phyloP scores from a whole-genome alignment of 345 rosid species.

The Hibiscus tridactylites region DNA sequence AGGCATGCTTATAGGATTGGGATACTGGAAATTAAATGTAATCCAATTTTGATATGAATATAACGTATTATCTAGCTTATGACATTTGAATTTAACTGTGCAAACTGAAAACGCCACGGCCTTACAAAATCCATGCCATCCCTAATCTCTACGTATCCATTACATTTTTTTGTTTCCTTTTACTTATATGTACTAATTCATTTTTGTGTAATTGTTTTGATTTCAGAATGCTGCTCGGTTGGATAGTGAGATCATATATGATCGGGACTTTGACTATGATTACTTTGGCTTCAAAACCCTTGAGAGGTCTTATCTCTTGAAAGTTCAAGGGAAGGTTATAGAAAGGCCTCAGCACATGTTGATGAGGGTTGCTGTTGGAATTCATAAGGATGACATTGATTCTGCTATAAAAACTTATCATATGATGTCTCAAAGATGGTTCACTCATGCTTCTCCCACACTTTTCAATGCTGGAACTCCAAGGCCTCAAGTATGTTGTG shows the following conservation, averaged over 20 bases:
- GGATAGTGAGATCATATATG: slow-evolving; percentile 92
- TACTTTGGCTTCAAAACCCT: slow-evolving; percentile 91
- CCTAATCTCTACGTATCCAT: not conserved
- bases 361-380: slow-evolving; percentile 92
- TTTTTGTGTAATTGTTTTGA: not conserved
- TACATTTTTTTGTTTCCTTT: not conserved
- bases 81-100: not conserved
- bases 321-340: slow-evolving; percentile 78
- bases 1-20: not conserved
- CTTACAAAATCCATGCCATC: not conserved
- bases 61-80: not conserved
- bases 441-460: slow-evolving; percentile 94
- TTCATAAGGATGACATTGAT: slow-evolving; percentile 71
- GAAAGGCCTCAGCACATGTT: slow-evolving; percentile 93
- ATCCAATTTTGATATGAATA: not conserved
- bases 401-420: slow-evolving; percentile 72
- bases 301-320: slow-evolving; percentile 81
- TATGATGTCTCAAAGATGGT: slow-evolving; percentile 92
- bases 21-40: not conserved
- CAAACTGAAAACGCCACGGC: not conserved
- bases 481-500: slow-evolving; percentile 57
- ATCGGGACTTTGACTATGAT: slow-evolving; percentile 87
- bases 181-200: not conserved
- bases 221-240: slow-evolving; percentile 62
- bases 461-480: slow-evolving; percentile 93